Conservation (phyloP, 441 rosid genomes). For the Aleurites moluccanus region DNA sequence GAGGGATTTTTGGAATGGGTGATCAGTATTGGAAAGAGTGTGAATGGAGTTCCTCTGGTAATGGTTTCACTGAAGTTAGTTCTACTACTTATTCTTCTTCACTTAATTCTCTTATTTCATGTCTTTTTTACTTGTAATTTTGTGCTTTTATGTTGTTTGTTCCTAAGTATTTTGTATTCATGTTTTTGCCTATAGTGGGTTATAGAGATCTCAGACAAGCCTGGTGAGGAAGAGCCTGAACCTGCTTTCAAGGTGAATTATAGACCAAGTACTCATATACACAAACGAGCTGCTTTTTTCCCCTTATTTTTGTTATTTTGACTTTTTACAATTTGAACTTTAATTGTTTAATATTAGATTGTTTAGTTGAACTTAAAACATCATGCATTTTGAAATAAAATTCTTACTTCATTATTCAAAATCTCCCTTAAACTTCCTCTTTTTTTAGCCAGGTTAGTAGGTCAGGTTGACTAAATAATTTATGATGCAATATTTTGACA, state of each 20-base stretch:
- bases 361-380: neutral
- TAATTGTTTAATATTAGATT: neutral
- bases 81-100: constrained; percentile 13
- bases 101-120: neutral
- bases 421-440: neutral
- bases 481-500: neutral
- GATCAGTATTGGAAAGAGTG: constrained; percentile 91
- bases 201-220: constrained; percentile 91
- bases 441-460: neutral
- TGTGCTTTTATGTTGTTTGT: neutral
- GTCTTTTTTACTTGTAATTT: constrained; percentile 3
- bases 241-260: constrained; percentile 91
- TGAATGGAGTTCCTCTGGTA: constrained; percentile 91
- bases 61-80: constrained; percentile 28
- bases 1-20: constrained; percentile 64
- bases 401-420: neutral
- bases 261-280: neutral
- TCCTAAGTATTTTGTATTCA: constrained; percentile 16
- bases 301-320: neutral
- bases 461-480: neutral
- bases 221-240: constrained; percentile 79
- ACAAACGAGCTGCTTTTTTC: neutral
- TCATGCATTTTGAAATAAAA: neutral
- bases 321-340: neutral
- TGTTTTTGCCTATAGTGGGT: constrained; percentile 61